A percentile compares a stretch with the other conserved stretches of the same genome.
Evolutionary conservation across 1,139 yeast species (phyloP).

Genomic region (Zygosaccharomyces sapae): DNA sequence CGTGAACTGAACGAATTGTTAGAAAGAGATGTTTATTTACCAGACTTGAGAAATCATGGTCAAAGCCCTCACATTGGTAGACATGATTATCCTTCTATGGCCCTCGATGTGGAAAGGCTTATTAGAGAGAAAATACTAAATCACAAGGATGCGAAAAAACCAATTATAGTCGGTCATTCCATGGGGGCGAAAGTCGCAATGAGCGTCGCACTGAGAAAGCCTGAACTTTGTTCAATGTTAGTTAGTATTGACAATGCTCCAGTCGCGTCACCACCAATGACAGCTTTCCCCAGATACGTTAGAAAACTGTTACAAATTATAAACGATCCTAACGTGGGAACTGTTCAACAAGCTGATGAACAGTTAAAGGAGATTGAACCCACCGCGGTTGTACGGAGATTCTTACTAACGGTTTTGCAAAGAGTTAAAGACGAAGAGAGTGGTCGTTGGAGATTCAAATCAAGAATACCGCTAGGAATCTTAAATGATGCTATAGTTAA

Average conservation of each 20-base stretch:
- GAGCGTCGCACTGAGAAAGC: slow-evolving; percentile 74
- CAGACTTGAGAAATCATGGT: slow-evolving; percentile 90
- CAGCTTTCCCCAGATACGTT: slow-evolving; percentile 65
- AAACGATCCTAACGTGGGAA: slow-evolving; percentile 43
- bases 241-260: slow-evolving; percentile 92
- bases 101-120: slow-evolving; percentile 79
- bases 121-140: slow-evolving; percentile 45
- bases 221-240: slow-evolving; percentile 57
- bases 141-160: slow-evolving; percentile 34
- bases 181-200: slow-evolving; percentile 97
- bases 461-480: slow-evolving; percentile 66
- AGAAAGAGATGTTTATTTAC: slow-evolving; percentile 54
- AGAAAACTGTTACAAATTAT: slow-evolving; percentile 54
- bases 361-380: slow-evolving; percentile 61
- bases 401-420: slow-evolving; percentile 52
- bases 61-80: slow-evolving; percentile 69
- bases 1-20: slow-evolving; percentile 40
- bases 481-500: slow-evolving; percentile 60
- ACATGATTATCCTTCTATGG: slow-evolving; percentile 76
- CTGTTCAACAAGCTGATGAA: slow-evolving; percentile 65
- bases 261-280: slow-evolving; percentile 54
- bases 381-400: slow-evolving; percentile 60
- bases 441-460: slow-evolving; percentile 37
- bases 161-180: slow-evolving; percentile 83
- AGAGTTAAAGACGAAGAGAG: slow-evolving; percentile 43